A percentile compares a stretch with the other conserved stretches of the same genome.
Conservation (phyloP, 192 early-diverging fungal species). For the Entophlyctis luteolus region DNA sequence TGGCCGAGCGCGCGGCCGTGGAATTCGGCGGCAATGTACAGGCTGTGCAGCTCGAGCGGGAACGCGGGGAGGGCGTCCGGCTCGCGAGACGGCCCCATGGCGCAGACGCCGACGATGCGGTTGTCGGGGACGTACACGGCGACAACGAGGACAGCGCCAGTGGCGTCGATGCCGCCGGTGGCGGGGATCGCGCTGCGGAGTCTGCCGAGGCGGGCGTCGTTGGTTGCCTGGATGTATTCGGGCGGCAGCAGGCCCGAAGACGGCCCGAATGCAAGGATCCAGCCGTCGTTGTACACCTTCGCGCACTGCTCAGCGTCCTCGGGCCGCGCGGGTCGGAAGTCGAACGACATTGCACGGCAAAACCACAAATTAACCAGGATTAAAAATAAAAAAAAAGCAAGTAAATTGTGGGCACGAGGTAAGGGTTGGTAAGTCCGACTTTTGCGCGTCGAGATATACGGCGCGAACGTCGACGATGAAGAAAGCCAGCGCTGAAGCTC, state of each 20-base stretch:
- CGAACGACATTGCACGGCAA: neutral
- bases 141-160: neutral
- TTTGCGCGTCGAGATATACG: too few species aligned
- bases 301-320: neutral
- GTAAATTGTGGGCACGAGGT: too few species aligned
- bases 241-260: neutral
- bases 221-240: neutral
- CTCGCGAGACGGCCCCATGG: neutral
- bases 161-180: neutral
- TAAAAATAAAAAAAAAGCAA: too few species aligned
- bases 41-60: neutral
- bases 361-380: too few species aligned
- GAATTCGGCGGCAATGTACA: neutral
- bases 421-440: too few species aligned
- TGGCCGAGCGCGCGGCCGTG: neutral
- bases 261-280: neutral
- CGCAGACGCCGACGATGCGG: neutral
- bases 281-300: neutral
- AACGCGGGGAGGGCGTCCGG: neutral
- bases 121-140: neutral
- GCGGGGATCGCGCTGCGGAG: neutral
- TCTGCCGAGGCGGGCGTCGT: neutral
- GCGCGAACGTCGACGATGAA: too few species aligned
- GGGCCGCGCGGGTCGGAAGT: neutral
- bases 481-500: too few species aligned